Conservation (phyloP, 1,284 basidiomycete genomes). For the Ustilago tritici region DNA sequence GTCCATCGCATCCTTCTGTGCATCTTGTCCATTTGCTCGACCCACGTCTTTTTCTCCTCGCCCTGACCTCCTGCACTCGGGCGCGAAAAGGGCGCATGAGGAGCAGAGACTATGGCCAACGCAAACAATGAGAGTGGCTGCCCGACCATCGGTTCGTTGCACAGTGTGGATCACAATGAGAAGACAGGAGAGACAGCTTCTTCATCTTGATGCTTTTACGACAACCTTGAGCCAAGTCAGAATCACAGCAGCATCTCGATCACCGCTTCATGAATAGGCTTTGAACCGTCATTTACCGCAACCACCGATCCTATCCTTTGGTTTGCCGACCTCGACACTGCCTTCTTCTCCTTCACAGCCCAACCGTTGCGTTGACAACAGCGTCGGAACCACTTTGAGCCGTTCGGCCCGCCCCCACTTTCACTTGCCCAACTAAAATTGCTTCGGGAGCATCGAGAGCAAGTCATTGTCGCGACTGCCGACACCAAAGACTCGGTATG, state of each 20-base stretch:
- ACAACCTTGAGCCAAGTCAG: neutral
- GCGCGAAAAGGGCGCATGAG: neutral
- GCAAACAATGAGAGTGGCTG: neutral
- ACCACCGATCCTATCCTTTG: neutral
- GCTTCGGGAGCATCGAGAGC: too few relatives aligned
- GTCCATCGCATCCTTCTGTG: neutral
- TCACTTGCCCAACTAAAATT: too few relatives aligned
- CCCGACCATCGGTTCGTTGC: neutral
- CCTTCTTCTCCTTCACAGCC: too few relatives aligned
- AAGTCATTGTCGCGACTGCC: too few relatives aligned
- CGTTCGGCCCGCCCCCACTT: too few relatives aligned
- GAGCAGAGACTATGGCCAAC: neutral
- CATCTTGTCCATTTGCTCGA: neutral
- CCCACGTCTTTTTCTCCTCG: neutral
- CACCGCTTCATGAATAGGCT: neutral
- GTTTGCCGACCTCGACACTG: too few relatives aligned
- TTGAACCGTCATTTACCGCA: slow-evolving; percentile 3
- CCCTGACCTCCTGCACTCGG: neutral
- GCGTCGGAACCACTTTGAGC: too few relatives aligned
- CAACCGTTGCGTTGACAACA: too few relatives aligned
- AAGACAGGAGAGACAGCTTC: neutral
- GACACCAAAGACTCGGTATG: too few relatives aligned
- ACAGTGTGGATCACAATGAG: neutral
- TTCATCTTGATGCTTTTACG: neutral
- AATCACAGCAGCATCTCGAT: neutral